Base-by-base conservation (phyloP, 306 rosid genomes). In the Quercus cerris region DNA sequence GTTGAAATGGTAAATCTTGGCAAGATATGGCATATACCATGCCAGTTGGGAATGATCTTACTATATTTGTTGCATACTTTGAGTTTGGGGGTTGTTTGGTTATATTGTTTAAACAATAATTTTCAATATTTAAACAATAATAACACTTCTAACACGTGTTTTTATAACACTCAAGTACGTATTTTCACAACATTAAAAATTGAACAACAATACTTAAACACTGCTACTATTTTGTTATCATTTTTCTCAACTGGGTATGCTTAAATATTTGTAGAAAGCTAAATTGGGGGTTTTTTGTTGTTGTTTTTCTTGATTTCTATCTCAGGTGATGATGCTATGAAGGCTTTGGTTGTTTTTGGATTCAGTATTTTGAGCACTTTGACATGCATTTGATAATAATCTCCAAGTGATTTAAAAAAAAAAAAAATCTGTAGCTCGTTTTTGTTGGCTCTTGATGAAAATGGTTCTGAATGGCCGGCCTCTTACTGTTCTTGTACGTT, bases 381-480 rank as follows among this genome's bases (percentile, higher is more conserved):
- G 67, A 33, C 22, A 25, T 61, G 17, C 54, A 67, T 19, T 15
- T 13, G 22, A 64, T 54, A 18, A 63, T 49, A 30, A 35, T 5
- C 49, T 6, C 17, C 6, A 17, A 46, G 1, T 9, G 52, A 13
- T 41, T 5, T 38, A 13, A 30, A 30, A 0, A 30, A 30, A 30
- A 30, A 30, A 30, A 30, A 13, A 25, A 25, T 13, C n/a, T 5
- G 69, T 62, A 62, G 9, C 69, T 62, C 69, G 30, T 27, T 7
- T 27, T 27, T 62, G 68, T 28, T 62, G 58, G 71, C 10, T 58
- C 74, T 46, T 31, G 25, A 52, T 79, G 89, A 55, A 84, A 82
- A 88, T 84, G 86, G 52, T 78, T 82, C 73, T 57, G 78, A 23
- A 77, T 55, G 74, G 84, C 54, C 70, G 77, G 76, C 70, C 73